Evolutionary conservation across 345 rosid genomes (phyloP), one percentile per base, ranked within the genome.

Genomic region (Murraya paniculata): DNA sequence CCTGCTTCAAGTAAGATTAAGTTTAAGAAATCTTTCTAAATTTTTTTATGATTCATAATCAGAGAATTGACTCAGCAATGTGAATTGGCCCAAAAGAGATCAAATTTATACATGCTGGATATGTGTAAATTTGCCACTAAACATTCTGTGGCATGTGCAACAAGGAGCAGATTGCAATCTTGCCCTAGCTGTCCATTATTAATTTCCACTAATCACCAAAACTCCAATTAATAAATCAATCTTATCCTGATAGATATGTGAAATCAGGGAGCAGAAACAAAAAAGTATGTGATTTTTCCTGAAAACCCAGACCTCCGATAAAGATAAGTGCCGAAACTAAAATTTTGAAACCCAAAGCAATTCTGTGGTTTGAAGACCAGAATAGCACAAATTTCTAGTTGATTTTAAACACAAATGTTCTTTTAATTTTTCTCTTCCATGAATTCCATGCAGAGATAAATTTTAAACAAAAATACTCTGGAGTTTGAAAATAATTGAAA

Each of bases 1-100:
- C 88, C 97, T 94, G 89, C 86, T 68, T 31, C 61, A 80, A 69
- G 38, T n/a, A 75, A 72, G 19, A 61, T 30, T 24, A 61, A 10
- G 48, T 21, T 70, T 60, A 39, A 69, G 66, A 75, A 19, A 53
- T 59, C 13, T 61, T 64, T 27, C 31, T 6, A 22, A 61, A 50
- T 45, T 18, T 41, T 31, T 19, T 57, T 28, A 71, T 62, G 56
- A 41, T 35, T 65, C 48, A 27, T 28, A n/a, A 65, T 71, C 38
- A 56, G 56, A 31, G 13, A 78, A 48, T 70, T 57, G 22, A 75
- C 39, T 39, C n/a, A 57, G 67, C 66, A 35, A 74, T 30, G 58
- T 59, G 71, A 60, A 76, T 66, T 78, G 9, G 79, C 74, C 31
- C 6, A 74, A 50, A 48, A 33, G 30, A 35, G 30, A 31, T 25